Evolutionary conservation across 2,329 filamentous ascomycete species (phyloP).

Genomic region (Zopfia rhizophila): DNA sequence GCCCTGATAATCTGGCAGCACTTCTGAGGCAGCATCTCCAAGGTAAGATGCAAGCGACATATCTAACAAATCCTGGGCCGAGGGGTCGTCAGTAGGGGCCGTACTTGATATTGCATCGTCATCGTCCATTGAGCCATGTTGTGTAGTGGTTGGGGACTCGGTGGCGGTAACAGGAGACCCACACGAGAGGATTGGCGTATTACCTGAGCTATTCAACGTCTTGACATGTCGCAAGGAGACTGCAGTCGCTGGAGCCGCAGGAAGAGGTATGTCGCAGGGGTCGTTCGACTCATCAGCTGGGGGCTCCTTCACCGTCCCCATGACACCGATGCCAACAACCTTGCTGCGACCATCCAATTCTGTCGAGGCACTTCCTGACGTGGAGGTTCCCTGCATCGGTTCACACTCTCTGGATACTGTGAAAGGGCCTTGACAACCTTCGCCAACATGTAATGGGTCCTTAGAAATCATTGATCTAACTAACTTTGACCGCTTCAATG

Average conservation of each 20-base stretch:
- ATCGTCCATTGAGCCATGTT: neutral
- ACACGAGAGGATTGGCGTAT: slow-evolving; percentile 26
- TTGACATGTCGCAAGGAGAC: slow-evolving; percentile 30
- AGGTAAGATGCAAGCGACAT: too few relatives aligned
- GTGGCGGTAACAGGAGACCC: neutral
- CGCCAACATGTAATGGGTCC: slow-evolving; percentile 4
- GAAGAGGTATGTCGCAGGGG: slow-evolving; percentile 14
- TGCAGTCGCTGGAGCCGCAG: slow-evolving; percentile 4
- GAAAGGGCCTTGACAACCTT: neutral
- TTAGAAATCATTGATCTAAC: slow-evolving; percentile 12
- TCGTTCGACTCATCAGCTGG: neutral
- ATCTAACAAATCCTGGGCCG: slow-evolving; percentile 2
- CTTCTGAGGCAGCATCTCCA: too few relatives aligned
- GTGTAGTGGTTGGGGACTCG: too few relatives aligned
- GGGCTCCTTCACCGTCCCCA: too few relatives aligned
- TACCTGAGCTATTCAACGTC: slow-evolving; percentile 32
- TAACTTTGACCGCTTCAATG: slow-evolving; percentile 31
- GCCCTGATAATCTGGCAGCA: too few relatives aligned
- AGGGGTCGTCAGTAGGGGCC: slow-evolving; percentile 3
- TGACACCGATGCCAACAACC: too few relatives aligned
- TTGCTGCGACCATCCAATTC: too few relatives aligned
- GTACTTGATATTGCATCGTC: neutral
- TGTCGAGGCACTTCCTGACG: too few relatives aligned
- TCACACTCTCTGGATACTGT: neutral
- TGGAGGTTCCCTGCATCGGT: neutral